Percentiles rank a stretch among this genome's conserved stretches.
Conservation (phyloP, 371 early-diverging fungal genomes). For the Rhizopus sp. region DNA sequence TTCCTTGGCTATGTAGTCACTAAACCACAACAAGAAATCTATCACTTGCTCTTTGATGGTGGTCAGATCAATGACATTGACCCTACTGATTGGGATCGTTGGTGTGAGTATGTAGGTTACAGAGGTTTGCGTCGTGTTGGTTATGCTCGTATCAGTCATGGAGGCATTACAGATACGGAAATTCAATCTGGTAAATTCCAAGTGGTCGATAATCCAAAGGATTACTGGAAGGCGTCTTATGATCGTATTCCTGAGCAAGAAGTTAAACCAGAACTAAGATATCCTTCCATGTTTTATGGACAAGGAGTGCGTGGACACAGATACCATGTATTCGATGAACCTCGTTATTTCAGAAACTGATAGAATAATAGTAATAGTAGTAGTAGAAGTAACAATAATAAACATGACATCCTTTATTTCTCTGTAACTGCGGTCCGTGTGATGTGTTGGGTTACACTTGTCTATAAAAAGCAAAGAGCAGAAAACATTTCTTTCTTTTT, state of each 20-base stretch:
- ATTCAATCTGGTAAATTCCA: slow-evolving; percentile 84
- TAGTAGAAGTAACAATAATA: slow-evolving; percentile 4
- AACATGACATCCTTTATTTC: neutral
- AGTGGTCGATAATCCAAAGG: slow-evolving; percentile 55
- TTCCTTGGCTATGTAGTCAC: slow-evolving; percentile 87
- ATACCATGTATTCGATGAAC: slow-evolving; percentile 81
- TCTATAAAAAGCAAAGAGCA: neutral
- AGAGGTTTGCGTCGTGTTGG: slow-evolving; percentile 75
- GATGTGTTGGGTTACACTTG: slow-evolving; percentile 1
- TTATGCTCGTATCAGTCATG: slow-evolving; percentile 80
- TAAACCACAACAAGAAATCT: slow-evolving; percentile 66
- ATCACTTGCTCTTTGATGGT: slow-evolving; percentile 65
- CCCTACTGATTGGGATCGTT: slow-evolving; percentile 76
- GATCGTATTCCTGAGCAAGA: slow-evolving; percentile 53
- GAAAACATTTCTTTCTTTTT: slow-evolving; percentile 4
- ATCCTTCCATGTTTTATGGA: slow-evolving; percentile 72
- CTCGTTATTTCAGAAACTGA: slow-evolving; percentile 61
- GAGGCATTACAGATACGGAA: slow-evolving; percentile 84
- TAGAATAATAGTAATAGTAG: slow-evolving; percentile 6
- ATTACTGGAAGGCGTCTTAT: slow-evolving; percentile 63
- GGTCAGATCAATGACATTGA: slow-evolving; percentile 80
- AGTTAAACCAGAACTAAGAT: slow-evolving; percentile 58
- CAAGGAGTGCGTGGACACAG: slow-evolving; percentile 72
- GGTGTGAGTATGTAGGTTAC: slow-evolving; percentile 86
- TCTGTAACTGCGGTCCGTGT: slow-evolving; percentile 6